These are phyloP conservation scores for Ophiocordyceps camponoti-leonardi DNA, from an alignment of 2,329 filamentous ascomycete species.

Conservation along the genomic window DNA sequence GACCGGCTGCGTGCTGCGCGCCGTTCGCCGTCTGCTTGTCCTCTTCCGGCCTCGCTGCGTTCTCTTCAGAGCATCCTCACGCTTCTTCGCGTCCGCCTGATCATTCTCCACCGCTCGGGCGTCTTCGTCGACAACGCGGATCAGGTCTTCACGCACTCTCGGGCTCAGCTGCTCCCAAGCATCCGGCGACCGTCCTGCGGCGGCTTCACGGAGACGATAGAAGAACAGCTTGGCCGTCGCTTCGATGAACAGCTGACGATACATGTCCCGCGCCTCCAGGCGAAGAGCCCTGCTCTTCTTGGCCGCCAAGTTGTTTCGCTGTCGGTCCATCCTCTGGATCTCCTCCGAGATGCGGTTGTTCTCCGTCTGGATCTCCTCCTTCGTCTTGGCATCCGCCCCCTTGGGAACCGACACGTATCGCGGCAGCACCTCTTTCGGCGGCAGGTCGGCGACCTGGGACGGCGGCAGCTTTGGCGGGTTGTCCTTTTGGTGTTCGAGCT, in stretches of 20 bases:
- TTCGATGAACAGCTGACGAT: slow-evolving; percentile 8
- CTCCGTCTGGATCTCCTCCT: slow-evolving; percentile 3
- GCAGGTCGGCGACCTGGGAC: slow-evolving; percentile 9
- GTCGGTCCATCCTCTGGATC: slow-evolving; percentile 10
- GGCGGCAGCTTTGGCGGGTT: slow-evolving; percentile 12
- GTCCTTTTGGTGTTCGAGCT: slow-evolving; percentile 7
- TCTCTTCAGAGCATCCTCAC: slow-evolving; percentile 6
- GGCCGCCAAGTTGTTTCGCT: slow-evolving; percentile 20
- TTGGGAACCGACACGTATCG: slow-evolving; percentile 6
- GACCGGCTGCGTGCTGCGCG: not conserved
- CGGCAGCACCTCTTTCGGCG: slow-evolving; percentile 9
- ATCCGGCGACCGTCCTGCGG: slow-evolving; percentile 7
- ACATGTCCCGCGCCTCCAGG: slow-evolving; percentile 9
- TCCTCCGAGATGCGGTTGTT: slow-evolving; percentile 12
- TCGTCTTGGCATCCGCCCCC: slow-evolving; percentile 3
- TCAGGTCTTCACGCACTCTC: slow-evolving; percentile 6
- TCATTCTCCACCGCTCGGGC: slow-evolving; percentile 4
- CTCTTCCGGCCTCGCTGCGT: not conserved
- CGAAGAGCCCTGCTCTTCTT: slow-evolving; percentile 16
- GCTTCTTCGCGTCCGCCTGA: slow-evolving; percentile 6
- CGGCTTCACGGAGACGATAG: slow-evolving; percentile 10
- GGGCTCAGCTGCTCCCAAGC: slow-evolving; percentile 8
- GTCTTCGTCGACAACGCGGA: slow-evolving; percentile 3
- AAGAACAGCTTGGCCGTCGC: slow-evolving; percentile 10
- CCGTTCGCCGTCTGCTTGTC: not conserved